Percentiles rank a stretch among this genome's conserved stretches.
Conservation (phyloP, 495 filamentous ascomycete species). For the Xylaria cubensis region DNA sequence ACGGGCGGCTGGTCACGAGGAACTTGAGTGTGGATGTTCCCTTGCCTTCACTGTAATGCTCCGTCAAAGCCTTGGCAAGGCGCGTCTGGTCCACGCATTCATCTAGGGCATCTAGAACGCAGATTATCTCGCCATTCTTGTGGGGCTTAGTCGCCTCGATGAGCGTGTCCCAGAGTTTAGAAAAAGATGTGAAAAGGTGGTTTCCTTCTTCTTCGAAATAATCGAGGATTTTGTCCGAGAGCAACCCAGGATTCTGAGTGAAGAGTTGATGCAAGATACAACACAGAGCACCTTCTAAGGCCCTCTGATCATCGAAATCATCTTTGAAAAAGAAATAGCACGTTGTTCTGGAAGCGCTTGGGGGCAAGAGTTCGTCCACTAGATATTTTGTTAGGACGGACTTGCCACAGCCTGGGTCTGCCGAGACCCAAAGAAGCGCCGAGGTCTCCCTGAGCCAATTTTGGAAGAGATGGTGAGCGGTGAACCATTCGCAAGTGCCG, state of each 20-base stretch:
- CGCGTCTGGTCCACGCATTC: background rate
- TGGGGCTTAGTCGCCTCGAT: background rate
- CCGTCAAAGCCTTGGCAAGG: background rate
- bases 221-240: background rate
- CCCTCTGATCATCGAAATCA: background rate
- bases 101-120: background rate
- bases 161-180: background rate
- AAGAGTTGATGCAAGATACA: background rate
- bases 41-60: background rate
- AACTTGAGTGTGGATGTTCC: background rate
- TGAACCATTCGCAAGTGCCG: background rate
- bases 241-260: background rate
- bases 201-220: background rate
- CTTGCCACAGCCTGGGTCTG: background rate
- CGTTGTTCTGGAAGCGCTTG: background rate
- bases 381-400: background rate
- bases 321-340: slow-evolving; percentile 1
- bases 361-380: background rate
- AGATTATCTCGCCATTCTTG: background rate
- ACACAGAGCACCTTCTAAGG: background rate
- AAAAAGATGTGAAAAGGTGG: background rate
- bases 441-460: background rate
- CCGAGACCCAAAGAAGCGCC: background rate
- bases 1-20: background rate
- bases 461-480: background rate